Base-by-base conservation (phyloP, 139 green algal species). In the Monoraphidium neglectum region DNA sequence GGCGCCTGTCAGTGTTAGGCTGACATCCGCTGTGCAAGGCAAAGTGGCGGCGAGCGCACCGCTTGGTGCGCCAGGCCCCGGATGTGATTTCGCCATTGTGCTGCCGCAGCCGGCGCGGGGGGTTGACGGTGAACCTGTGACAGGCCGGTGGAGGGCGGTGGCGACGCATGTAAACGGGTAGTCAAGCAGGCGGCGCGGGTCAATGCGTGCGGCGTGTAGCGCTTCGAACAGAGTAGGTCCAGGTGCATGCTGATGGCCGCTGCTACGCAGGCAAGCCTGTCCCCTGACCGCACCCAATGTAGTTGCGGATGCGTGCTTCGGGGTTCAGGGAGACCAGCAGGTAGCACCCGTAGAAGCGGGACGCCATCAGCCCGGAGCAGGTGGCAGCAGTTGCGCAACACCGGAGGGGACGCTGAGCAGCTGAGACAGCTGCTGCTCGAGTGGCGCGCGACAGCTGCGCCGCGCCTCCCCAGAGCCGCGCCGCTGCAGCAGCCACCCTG, bases 61-160 rank as follows among this genome's bases (percentile, higher is more conserved):
- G 83, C n/a, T 88, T 90, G 13, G 94, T 98, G 15, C 81, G 87
- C 70, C 65, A 85, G 8, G 94, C 94, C 0, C 94, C 94, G 24
- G 74, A 79, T 1, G 28, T 76, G 15, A 98, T 87, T 64, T 97
- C 81, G 0, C 95, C 95, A 79, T 98, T 98, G 89, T 98, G 95
- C 83, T 98, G 95, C 6, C 92, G 77, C 12, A 98, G 88, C 37
- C 95, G 84, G 1, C 94, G 80, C 10, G 64, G 66, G 1, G 95
- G 95, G 74, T 98, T 97, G 38, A 95, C 90, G 1, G 95, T 98
- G 81, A 96, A 97, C 46, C 93, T 95, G 84, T 43, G 40, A 28
- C 10, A 54, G 18, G 32, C 3, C 13, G 33, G 26, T 18, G 5
- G 24, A 10, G 56, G 56, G 56, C 46, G 40, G 65, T 57, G 21